Conservation (phyloP, 2,329 filamentous ascomycete species). For the Plenodomus tracheiphilus region DNA sequence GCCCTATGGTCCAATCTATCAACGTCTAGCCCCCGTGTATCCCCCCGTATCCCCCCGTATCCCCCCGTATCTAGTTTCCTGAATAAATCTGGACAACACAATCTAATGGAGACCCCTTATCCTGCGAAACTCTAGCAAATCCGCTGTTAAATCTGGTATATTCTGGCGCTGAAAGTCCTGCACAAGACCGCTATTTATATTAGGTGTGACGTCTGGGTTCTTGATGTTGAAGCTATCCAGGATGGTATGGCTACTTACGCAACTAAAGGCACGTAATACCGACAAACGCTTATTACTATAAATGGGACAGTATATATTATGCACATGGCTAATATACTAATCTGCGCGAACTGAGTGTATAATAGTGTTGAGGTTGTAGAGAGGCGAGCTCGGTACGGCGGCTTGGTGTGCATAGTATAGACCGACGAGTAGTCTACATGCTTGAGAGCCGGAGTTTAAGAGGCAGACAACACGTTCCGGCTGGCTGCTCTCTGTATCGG, state of each 20-base stretch:
- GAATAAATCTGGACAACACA: slow-evolving; percentile 10
- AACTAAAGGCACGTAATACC: slow-evolving; percentile 10
- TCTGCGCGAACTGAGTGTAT: slow-evolving; percentile 10
- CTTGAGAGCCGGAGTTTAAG: slow-evolving; percentile 10
- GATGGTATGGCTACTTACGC: slow-evolving; percentile 10
- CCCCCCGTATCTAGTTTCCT: slow-evolving; percentile 6
- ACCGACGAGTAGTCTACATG: slow-evolving; percentile 13
- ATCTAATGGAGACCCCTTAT: slow-evolving; percentile 7
- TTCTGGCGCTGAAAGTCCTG: slow-evolving; percentile 12
- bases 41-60: slow-evolving; percentile 7
- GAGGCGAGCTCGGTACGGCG: slow-evolving; percentile 13
- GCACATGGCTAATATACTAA: slow-evolving; percentile 4
- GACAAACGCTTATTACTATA: slow-evolving; percentile 12
- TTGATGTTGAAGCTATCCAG: slow-evolving; percentile 8
- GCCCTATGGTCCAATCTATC: slow-evolving; percentile 7
- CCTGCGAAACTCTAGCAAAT: slow-evolving; percentile 6
- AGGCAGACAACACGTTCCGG: slow-evolving; percentile 5
- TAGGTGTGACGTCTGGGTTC: slow-evolving; percentile 9
- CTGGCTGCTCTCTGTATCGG: slow-evolving; percentile 5
- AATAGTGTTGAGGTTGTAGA: slow-evolving; percentile 13
- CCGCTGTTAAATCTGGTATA: slow-evolving; percentile 6
- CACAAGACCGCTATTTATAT: slow-evolving; percentile 12
- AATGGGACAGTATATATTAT: slow-evolving; percentile 8
- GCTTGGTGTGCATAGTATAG: slow-evolving; percentile 11
- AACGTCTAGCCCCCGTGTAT: slow-evolving; percentile 8